Evolutionary conservation across 2,329 filamentous ascomycete genomes (phyloP), one percentile per base, ranked within the genome.

Genomic region (Penicillium sp.): DNA sequence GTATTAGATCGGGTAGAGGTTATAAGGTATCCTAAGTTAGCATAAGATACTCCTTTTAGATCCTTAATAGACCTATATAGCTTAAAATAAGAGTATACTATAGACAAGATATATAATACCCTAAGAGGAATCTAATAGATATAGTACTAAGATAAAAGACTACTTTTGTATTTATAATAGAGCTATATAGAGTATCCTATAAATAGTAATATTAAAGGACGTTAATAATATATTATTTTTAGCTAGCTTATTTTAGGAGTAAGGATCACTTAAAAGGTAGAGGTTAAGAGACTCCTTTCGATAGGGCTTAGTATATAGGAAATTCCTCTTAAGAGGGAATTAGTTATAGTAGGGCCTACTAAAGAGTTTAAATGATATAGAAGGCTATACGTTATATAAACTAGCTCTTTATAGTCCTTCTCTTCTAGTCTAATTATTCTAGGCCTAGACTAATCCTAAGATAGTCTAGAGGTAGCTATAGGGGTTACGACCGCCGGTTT

Each of bases 311-410:
- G 42, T 17, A 48, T 33, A 53, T 58, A 13, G 41, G 39, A 56
- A 19, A 55, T 49, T 55, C 55, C 59, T 61, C 50, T 57, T 57
- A 38, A 54, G 53, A 61, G 19, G 49, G 33, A 58, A 59, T 57
- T 15, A 55, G 38, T 53, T 42, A 57, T 38, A 56, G 59, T 41
- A 59, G 13, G 38, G 42, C 44, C 41, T 17, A 29, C 38, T 58
- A 27, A 50, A 55, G 59, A 61, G 59, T 44, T 53, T 19, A 56
- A 5, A n/a, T 44, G 36, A 52, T 44, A 59, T 19, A 59, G 49
- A 49, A 57, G 23, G 57, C 15, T 8, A 27, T 9, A 57, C 53
- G 49, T 61, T 43, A 59, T 57, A 59, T 59, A n/a, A 49, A 27
- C 53, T 57, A 42, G 56, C 19, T 55, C 42, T 49, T 59, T 6